Evolutionary conservation across 257 asterid species (phyloP).

Genomic region (Primulina tabacum): DNA sequence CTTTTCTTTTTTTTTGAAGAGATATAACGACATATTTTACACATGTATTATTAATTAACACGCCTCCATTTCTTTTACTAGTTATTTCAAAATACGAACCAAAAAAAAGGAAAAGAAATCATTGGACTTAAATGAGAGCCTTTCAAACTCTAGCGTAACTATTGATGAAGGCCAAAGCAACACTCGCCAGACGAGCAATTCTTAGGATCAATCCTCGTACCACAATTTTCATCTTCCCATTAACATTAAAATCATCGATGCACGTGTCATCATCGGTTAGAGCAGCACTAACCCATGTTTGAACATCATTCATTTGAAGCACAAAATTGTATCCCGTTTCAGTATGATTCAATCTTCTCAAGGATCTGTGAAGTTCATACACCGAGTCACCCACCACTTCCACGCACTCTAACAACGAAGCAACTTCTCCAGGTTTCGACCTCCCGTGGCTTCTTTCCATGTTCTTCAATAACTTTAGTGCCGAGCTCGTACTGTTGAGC

Average conservation of each 20-base stretch:
- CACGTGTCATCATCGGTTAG: constrained; percentile 48
- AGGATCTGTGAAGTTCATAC: constrained; percentile 23
- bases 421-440: constrained; percentile 26
- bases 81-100: too few species aligned
- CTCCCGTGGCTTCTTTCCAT: constrained; percentile 11
- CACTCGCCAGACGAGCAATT: constrained; percentile 40
- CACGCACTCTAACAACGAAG: constrained; percentile 36
- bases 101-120: too few species aligned
- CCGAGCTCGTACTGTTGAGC: constrained; percentile 24
- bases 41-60: too few species aligned
- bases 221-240: constrained; percentile 12
- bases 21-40: too few species aligned
- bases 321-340: constrained; percentile 23
- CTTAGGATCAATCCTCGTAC: constrained; percentile 27
- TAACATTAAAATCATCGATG: constrained; percentile 35
- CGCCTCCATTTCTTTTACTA: too few species aligned
- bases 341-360: constrained; percentile 24
- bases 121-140: too few species aligned
- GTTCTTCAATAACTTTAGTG: neutral
- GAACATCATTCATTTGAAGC: constrained; percentile 31
- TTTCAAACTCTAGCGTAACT: constrained; percentile 23
- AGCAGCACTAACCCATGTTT: constrained; percentile 61
- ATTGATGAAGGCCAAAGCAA: constrained; percentile 45
- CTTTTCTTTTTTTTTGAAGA: too few species aligned
- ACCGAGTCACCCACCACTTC: constrained; percentile 39